Conservation (phyloP, 2,329 filamentous ascomycete species). For the Hortaea sp. region DNA sequence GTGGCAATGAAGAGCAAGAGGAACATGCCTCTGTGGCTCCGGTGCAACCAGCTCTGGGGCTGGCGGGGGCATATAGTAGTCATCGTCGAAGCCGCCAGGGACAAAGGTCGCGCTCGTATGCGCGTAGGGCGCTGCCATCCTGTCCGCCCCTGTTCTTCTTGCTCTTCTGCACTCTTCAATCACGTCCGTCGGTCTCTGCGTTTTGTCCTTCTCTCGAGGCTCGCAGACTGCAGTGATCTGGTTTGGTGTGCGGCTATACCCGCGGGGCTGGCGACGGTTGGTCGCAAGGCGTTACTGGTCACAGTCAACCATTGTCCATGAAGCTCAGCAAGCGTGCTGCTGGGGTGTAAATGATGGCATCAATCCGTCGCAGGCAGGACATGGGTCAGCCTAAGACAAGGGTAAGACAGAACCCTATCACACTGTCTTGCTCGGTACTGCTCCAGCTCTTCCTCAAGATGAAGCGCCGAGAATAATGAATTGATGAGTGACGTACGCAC, state of each 20-base stretch:
- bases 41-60: conserved; percentile 57
- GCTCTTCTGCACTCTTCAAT: background rate
- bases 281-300: background rate
- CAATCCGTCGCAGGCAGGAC: no score
- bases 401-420: no score
- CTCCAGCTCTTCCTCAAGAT: no score
- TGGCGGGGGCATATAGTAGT: conserved; percentile 52
- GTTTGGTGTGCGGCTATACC: background rate
- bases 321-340: background rate
- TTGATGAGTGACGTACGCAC: no score
- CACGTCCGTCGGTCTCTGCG: background rate
- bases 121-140: background rate
- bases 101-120: conserved; percentile 51
- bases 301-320: background rate
- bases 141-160: background rate
- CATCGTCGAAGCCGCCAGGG: conserved; percentile 57
- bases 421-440: no score
- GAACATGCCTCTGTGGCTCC: conserved; percentile 55
- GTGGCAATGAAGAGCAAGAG: background rate
- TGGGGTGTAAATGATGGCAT: background rate
- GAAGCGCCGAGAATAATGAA: no score
- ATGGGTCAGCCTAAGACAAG: no score
- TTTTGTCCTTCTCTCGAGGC: background rate
- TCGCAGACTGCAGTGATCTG: background rate
- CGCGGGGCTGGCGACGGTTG: background rate